Evolutionary conservation across 257 asterid genomes (phyloP), one percentile per base, ranked within the genome.

Genomic region (Nicotiana attenuata): DNA sequence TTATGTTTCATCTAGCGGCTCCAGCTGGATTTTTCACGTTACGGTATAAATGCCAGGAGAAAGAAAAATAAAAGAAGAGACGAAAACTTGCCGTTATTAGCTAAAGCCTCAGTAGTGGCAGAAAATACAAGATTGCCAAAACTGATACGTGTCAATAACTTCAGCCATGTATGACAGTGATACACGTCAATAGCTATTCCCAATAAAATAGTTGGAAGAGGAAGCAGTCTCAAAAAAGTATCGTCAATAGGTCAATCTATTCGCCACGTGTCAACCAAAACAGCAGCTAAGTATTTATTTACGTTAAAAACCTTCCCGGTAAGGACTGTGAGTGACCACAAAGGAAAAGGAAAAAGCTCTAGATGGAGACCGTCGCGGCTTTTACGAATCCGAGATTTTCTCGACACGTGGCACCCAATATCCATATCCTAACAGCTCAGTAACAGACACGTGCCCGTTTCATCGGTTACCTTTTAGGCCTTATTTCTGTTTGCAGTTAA

Each of bases 361-460:
- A 16, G 41, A 56, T 78, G 73, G 7, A 26, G 66, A 61, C 38
- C 84, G 47, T 80, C 76, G 76, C 65, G 81, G 61, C 84, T 1
- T 56, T 75, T 28, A 41, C 22, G 82, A 53, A 26, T n/a, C 63
- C 82, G 68, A 33, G 83, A 80, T 59, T 75, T 16, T 66, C 45
- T 57, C 7, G 52, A 10, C 61, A 78, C 87, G 87, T 84, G 84
- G 65, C 78, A 22, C 24, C 14, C 4, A 16, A 35, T 24, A 10
- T 22, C 67, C 17, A 7, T 24, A 10, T 24, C 33, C 17, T 65
- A 0, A 41, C 8, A 6, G 3, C 14, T 65, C 5, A 3, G 1
- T 22, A 20, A 71, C 59, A 33, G 78, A 81, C 82, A 59, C 90
- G 90, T 87, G 87, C 65, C 77, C 0, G 11, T 71, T 0, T 26